These are phyloP conservation scores for Monosporascus ibericus DNA, from an alignment of 2,329 filamentous ascomycete species.

Conservation along the genomic window DNA sequence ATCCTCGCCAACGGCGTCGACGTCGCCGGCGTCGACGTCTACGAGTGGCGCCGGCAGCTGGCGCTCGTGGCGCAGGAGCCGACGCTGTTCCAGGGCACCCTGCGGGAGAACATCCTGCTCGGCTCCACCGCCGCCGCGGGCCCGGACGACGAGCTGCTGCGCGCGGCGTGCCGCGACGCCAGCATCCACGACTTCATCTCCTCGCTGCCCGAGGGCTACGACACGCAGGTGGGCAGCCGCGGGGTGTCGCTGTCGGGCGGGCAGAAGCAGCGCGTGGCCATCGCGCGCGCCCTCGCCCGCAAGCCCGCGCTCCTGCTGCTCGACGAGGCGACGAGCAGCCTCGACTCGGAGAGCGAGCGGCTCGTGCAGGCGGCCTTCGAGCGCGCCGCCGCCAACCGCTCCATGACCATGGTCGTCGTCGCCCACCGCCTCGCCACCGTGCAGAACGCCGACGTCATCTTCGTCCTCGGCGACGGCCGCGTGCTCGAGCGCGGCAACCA, in stretches of 20 bases:
- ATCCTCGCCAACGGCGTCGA: constrained; percentile 60
- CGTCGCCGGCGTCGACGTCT: constrained; percentile 52
- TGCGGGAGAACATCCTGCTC: constrained; percentile 61
- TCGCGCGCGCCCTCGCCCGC: constrained; percentile 62
- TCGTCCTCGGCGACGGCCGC: constrained; percentile 64
- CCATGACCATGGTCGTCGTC: constrained; percentile 71
- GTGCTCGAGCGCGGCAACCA: constrained; percentile 50
- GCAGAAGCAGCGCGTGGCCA: constrained; percentile 64
- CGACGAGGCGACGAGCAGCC: constrained; percentile 66
- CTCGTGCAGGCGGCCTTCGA: constrained; percentile 65
- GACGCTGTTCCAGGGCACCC: constrained; percentile 58
- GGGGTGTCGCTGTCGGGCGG: constrained; percentile 65
- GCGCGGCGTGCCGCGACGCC: constrained; percentile 52
- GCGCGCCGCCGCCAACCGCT: constrained; percentile 50
- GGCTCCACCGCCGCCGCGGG: constrained; percentile 49
- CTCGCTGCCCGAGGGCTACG: constrained; percentile 61
- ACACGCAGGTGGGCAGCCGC: constrained; percentile 60
- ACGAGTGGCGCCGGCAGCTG: constrained; percentile 56
- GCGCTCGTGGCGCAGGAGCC: constrained; percentile 72
- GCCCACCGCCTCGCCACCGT: constrained; percentile 73
- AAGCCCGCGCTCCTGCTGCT: constrained; percentile 61
- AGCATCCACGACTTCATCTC: constrained; percentile 67
- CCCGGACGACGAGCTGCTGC: constrained; percentile 44
- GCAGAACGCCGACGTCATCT: constrained; percentile 74
- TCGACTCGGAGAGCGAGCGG: constrained; percentile 53